phyloP scores from a whole-genome alignment of 2,329 filamentous ascomycete species.

The Orbilia quercus region DNA sequence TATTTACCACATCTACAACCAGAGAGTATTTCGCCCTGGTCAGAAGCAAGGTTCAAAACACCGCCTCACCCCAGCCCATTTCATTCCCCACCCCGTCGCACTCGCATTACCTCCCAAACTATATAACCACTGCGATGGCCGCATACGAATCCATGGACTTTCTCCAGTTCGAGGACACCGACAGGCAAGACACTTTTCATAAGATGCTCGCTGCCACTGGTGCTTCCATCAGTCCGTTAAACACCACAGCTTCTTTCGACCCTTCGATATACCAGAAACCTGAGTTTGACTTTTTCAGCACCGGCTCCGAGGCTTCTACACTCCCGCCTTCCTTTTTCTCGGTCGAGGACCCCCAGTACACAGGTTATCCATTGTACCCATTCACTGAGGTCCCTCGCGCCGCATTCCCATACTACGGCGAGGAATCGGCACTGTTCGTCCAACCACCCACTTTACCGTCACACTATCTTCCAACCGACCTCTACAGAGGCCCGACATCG shows the following conservation, averaged over 20 bases:
- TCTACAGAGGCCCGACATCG: conserved; percentile 51
- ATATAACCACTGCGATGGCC: conserved; percentile 52
- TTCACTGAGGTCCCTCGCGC: conserved; percentile 52
- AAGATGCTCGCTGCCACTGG: conserved; percentile 56
- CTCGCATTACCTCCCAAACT: conserved; percentile 41
- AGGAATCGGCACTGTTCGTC: conserved; percentile 49
- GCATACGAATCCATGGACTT: conserved; percentile 55
- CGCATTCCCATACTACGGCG: conserved; percentile 52
- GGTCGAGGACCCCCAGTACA: conserved; percentile 47
- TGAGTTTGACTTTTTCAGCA: conserved; percentile 50
- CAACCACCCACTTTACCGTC: conserved; percentile 56
- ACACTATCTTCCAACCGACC: conserved; percentile 49
- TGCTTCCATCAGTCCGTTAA: conserved; percentile 48
- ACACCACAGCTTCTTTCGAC: conserved; percentile 53
- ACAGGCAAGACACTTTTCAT: conserved; percentile 55
- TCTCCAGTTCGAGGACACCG: conserved; percentile 53
- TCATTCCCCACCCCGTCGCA: conserved; percentile 35
- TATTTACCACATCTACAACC: too few relatives aligned
- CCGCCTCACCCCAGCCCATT: conserved; percentile 53
- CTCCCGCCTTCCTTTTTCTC: conserved; percentile 54
- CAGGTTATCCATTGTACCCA: conserved; percentile 50
- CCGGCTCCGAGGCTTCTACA: conserved; percentile 44
- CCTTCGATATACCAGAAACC: conserved; percentile 52
- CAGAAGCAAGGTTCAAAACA: conserved; percentile 52
- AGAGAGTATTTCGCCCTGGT: too few relatives aligned